These are phyloP conservation scores for Nakaseomyces uthaithaninus DNA, from an alignment of 1,139 yeast genomes.

Conservation along the genomic window DNA sequence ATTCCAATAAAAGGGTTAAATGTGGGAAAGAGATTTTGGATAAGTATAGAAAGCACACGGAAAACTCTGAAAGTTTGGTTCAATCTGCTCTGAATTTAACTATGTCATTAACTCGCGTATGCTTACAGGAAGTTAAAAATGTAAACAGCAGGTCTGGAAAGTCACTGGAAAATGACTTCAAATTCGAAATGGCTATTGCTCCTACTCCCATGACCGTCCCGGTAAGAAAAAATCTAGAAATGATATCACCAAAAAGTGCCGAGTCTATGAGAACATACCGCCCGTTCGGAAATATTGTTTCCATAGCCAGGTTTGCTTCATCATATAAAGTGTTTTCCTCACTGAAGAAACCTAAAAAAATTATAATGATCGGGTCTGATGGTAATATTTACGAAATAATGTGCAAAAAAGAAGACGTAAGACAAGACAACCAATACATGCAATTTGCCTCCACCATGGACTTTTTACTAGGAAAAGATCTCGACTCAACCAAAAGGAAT, in stretches of 20 bases:
- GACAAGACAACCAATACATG: conserved; percentile 92
- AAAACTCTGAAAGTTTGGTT: conserved; percentile 13
- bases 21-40: conserved; percentile 45
- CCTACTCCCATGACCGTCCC: conserved; percentile 78
- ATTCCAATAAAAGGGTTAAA: conserved; percentile 47
- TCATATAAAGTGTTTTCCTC: conserved; percentile 57
- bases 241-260: conserved; percentile 47
- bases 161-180: conserved; percentile 41
- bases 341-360: conserved; percentile 77
- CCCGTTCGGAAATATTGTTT: conserved; percentile 53
- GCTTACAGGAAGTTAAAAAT: conserved; percentile 29
- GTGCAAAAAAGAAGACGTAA: conserved; percentile 85
- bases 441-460: conserved; percentile 88
- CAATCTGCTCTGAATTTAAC: conserved; percentile 21
- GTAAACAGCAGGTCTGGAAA: conserved; percentile 26
- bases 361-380: conserved; percentile 71
- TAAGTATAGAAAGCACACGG: conserved; percentile 16
- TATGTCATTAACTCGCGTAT: conserved; percentile 26
- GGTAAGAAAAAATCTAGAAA: conserved; percentile 62
- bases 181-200: conserved; percentile 40
- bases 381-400: conserved; percentile 62
- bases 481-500: conserved; percentile 65
- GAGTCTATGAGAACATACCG: conserved; percentile 38
- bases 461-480: conserved; percentile 54
- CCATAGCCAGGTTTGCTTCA: conserved; percentile 45